These are phyloP conservation scores for Myxozyma udenii DNA, from an alignment of 805 yeast genomes.

Conservation along the genomic window DNA sequence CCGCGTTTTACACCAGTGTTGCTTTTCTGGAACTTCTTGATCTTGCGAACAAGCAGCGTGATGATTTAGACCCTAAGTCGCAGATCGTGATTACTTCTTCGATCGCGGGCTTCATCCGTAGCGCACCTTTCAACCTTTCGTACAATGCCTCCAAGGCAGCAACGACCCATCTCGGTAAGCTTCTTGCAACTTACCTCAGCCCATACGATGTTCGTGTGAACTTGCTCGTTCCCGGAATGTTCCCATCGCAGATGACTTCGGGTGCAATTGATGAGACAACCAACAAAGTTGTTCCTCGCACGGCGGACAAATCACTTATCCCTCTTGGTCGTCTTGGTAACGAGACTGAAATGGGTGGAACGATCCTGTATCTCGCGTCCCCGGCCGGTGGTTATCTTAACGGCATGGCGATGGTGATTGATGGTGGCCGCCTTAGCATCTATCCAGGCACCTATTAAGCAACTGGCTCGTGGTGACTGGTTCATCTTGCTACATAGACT, in stretches of 20 bases:
- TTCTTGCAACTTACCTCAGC: slow-evolving; percentile 26
- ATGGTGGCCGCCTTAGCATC: slow-evolving; percentile 55
- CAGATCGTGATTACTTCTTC: slow-evolving; percentile 29
- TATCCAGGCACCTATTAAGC: slow-evolving; percentile 23
- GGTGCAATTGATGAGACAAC: slow-evolving; percentile 44
- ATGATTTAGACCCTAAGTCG: slow-evolving; percentile 11
- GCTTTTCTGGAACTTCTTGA: slow-evolving; percentile 29
- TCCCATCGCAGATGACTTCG: slow-evolving; percentile 53
- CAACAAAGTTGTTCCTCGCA: slow-evolving; percentile 35
- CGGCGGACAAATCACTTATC: slow-evolving; percentile 42
- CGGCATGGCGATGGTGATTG: slow-evolving; percentile 64
- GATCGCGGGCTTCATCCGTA: slow-evolving; percentile 28
- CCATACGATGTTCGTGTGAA: slow-evolving; percentile 53
- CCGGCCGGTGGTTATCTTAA: slow-evolving; percentile 65
- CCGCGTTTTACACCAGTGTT: slow-evolving; percentile 29
- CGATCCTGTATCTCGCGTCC: slow-evolving; percentile 63
- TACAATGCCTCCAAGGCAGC: slow-evolving; percentile 30
- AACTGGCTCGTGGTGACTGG: too few species aligned
- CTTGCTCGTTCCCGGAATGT: slow-evolving; percentile 61
- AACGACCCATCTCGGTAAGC: slow-evolving; percentile 26
- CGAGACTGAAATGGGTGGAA: slow-evolving; percentile 66
- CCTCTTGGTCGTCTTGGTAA: slow-evolving; percentile 65
- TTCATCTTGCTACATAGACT: background rate
- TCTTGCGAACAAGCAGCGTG: slow-evolving; percentile 23
- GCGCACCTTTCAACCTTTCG: slow-evolving; percentile 23